Evolutionary conservation across 2,329 filamentous ascomycete genomes (phyloP), one percentile per base, ranked within the genome.

Genomic region (Venturia pyrina): DNA sequence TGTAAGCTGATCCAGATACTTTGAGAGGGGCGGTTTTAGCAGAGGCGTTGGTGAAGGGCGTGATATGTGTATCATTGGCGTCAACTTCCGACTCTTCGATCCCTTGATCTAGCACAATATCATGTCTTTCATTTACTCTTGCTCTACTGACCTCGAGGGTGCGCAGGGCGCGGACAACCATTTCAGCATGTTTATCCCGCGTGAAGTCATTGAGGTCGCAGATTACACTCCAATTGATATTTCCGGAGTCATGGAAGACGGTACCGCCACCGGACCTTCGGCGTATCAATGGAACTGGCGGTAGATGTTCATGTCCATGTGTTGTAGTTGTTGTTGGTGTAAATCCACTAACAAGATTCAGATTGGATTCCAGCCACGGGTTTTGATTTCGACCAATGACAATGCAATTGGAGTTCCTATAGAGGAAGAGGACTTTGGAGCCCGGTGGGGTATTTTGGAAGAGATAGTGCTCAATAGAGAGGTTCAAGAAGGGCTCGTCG

Each of bases 301-400:
- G 1, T n/a, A 63, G 19, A 13, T 43, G 7, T 28, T 37, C n/a
- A 5, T 7, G n/a, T 28, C 28, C 10, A 15, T 28, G 15, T 15
- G 41, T 28, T 53, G 21, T 24, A 11, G 62, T 53, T 53, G 21
- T 24, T n/a, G 62, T 53, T 11, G 10, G n/a, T 19, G 21, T 56
- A 13, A 24, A 44, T 7, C 41, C 65, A 21, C 3, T n/a, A 10
- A 96, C 79, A 0, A 85, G 80, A 48, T 78, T 78, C 10, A 97
- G 82, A 74, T 96, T 90, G 68, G 91, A 87, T 79, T 99, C 95
- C 10, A 91, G 82, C 95, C 93, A 99, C 65, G 95, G 95, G 75
- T 99, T 99, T 79, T 99, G 95, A 75, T 99, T 99, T 67, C 95
- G 87, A 56, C 95, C 95, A 70, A 99, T 88, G 73, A 99, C 88